Evolutionary conservation across 805 yeast genomes (phyloP).

Genomic region (Ogataea saltuana): DNA sequence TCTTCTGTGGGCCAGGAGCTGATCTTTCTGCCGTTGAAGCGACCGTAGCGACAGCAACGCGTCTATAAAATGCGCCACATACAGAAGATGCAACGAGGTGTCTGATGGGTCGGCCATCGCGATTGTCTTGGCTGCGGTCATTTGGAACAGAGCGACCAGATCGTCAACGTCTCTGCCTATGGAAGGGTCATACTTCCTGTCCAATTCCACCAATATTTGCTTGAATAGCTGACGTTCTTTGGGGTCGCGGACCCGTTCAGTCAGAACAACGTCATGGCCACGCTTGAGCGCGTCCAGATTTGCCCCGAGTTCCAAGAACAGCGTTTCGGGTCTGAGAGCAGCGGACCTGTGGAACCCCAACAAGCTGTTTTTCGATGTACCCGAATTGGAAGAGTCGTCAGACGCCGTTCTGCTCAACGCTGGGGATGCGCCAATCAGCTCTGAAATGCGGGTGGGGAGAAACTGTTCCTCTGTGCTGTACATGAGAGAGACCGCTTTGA

Average conservation of each 20-base stretch:
- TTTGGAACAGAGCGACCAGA: constrained; percentile 13
- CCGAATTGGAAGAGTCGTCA: constrained; percentile 12
- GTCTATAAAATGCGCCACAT: constrained; percentile 21
- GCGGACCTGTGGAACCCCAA: constrained; percentile 7
- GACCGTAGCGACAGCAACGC: constrained; percentile 12
- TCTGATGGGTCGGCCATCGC: constrained; percentile 13
- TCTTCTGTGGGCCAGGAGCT: constrained; percentile 7
- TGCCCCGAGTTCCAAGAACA: constrained; percentile 15
- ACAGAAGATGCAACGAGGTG: constrained; percentile 15
- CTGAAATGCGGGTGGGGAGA: constrained; percentile 15
- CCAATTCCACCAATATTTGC: constrained; percentile 17
- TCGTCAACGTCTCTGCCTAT: constrained; percentile 11
- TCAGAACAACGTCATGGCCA: constrained; percentile 14
- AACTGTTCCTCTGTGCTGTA: constrained; percentile 19
- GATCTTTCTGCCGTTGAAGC: constrained; percentile 8
- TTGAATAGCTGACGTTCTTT: constrained; percentile 16
- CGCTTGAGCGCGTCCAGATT: constrained; percentile 12
- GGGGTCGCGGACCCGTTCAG: constrained; percentile 8
- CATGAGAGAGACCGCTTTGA: constrained; percentile 23
- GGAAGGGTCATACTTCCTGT: constrained; percentile 4
- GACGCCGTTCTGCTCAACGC: constrained; percentile 13
- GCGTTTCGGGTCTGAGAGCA: constrained; percentile 8
- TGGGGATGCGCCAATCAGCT: constrained; percentile 14
- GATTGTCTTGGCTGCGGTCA: constrained; percentile 17
- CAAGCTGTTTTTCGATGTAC: constrained; percentile 1